These are phyloP conservation scores for Penicillium lagena DNA, from an alignment of 495 filamentous ascomycete genomes.

Conservation along the genomic window DNA sequence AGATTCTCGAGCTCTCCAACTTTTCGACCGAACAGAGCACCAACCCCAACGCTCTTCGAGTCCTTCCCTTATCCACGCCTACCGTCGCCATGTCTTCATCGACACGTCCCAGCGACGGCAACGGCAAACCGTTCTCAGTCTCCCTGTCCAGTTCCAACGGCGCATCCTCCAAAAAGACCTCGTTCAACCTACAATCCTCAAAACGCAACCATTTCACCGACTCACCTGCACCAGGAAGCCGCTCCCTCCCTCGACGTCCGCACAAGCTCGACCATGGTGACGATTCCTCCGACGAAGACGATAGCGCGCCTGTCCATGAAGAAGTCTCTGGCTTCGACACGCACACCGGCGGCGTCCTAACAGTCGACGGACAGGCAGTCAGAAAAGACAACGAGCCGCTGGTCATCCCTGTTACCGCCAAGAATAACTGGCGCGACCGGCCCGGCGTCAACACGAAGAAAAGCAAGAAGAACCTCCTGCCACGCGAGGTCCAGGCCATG, in stretches of 20 bases:
- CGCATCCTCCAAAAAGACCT: constrained; percentile 19
- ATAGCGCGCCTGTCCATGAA: constrained; percentile 33
- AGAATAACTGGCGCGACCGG: constrained; percentile 66
- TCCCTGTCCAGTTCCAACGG: constrained; percentile 20
- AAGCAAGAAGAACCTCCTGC: constrained; percentile 45
- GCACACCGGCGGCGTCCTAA: constrained; percentile 47
- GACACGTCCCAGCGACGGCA: constrained; percentile 1
- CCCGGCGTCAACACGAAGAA: constrained; percentile 43
- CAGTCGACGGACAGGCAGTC: constrained; percentile 23
- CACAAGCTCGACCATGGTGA: constrained; percentile 28
- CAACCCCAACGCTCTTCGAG: too few species aligned
- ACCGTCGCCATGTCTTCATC: constrained; percentile 16
- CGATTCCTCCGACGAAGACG: constrained; percentile 46
- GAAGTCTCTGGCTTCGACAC: constrained; percentile 56
- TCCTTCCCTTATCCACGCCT: background rate
- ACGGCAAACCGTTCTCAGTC: constrained; percentile 22
- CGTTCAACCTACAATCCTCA: constrained; percentile 27
- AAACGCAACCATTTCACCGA: constrained; percentile 13
- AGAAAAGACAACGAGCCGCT: constrained; percentile 40
- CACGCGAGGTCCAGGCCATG: constrained; percentile 43
- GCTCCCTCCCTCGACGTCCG: constrained; percentile 28
- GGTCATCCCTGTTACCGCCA: constrained; percentile 59
- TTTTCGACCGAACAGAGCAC: too few species aligned
- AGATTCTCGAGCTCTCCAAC: too few species aligned
- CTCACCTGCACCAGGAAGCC: constrained; percentile 7